Percentiles rank a stretch among this genome's conserved stretches.
phyloP scores from a whole-genome alignment of 345 rosid species.

The Brassica carinata region DNA sequence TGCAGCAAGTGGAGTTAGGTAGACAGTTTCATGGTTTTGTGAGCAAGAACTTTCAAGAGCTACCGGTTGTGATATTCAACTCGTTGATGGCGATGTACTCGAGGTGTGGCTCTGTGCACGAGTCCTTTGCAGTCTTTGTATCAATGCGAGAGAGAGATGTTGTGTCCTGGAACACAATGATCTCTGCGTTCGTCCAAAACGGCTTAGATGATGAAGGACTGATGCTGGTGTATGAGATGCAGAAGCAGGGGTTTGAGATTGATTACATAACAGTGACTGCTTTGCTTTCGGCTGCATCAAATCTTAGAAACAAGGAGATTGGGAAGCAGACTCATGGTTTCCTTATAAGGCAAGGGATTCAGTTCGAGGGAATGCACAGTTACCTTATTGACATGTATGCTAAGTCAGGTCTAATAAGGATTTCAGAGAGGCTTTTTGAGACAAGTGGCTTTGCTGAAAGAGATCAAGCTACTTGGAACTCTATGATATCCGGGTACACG shows the following conservation, averaged over 20 bases:
- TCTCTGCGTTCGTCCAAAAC: constrained; percentile 81
- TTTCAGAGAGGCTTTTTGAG: constrained; percentile 52
- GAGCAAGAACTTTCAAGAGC: constrained; percentile 52
- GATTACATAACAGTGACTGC: constrained; percentile 78
- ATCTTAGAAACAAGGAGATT: constrained; percentile 61
- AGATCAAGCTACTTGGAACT: constrained; percentile 91
- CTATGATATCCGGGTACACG: constrained; percentile 82
- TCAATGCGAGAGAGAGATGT: constrained; percentile 73
- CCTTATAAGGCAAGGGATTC: constrained; percentile 65
- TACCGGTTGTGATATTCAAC: constrained; percentile 57
- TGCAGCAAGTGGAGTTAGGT: constrained; percentile 62
- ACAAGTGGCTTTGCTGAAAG: constrained; percentile 34
- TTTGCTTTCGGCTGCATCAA: constrained; percentile 86
- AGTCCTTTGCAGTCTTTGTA: constrained; percentile 63
- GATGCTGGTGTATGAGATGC: constrained; percentile 85
- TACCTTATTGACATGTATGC: constrained; percentile 89
- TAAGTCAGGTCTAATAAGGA: constrained; percentile 69
- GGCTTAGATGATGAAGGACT: constrained; percentile 84
- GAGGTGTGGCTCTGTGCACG: constrained; percentile 65
- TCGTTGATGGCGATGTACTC: constrained; percentile 81
- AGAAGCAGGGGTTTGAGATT: constrained; percentile 61
- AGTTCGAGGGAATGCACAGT: constrained; percentile 75
- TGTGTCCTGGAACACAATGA: constrained; percentile 87
- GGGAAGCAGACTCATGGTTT: constrained; percentile 88
- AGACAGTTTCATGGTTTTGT: constrained; percentile 68